Percentiles rank a stretch among this genome's conserved stretches.
phyloP scores from a whole-genome alignment of 345 rosid species.

The Citrus medica region DNA sequence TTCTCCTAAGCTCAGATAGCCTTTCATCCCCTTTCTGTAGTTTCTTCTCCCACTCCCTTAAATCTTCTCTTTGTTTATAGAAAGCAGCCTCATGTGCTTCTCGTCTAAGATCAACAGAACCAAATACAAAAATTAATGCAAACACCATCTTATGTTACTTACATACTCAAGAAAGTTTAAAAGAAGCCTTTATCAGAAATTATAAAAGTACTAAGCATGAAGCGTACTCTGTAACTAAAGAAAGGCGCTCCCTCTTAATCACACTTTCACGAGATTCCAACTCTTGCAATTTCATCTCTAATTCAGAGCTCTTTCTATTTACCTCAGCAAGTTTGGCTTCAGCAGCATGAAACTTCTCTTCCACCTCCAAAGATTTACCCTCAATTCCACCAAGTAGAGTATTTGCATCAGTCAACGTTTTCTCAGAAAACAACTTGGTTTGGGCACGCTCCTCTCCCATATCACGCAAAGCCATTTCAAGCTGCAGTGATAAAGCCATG shows the following conservation, averaged over 20 bases:
- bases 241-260: constrained; percentile 59
- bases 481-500: constrained; percentile 38
- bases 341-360: constrained; percentile 48
- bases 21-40: constrained; percentile 46
- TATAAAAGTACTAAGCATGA: constrained; percentile 1
- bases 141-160: background rate
- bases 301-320: constrained; percentile 50
- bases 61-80: constrained; percentile 68
- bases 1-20: constrained; percentile 48
- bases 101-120: constrained; percentile 40
- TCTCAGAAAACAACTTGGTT: constrained; percentile 57
- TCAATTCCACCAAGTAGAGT: constrained; percentile 55
- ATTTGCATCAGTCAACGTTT: constrained; percentile 58
- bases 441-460: constrained; percentile 45
- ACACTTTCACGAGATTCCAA: constrained; percentile 62
- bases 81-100: constrained; percentile 73
- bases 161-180: constrained; percentile 2
- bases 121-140: constrained; percentile 5
- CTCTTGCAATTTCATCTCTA: constrained; percentile 71
- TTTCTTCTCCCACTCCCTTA: constrained; percentile 72
- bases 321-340: constrained; percentile 67
- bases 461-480: constrained; percentile 61
- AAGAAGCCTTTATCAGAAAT: background rate
- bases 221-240: constrained; percentile 65
- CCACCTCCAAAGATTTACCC: constrained; percentile 55